Evolutionary conservation across 306 rosid genomes (phyloP).

Genomic region (Cucurbita maxima): DNA sequence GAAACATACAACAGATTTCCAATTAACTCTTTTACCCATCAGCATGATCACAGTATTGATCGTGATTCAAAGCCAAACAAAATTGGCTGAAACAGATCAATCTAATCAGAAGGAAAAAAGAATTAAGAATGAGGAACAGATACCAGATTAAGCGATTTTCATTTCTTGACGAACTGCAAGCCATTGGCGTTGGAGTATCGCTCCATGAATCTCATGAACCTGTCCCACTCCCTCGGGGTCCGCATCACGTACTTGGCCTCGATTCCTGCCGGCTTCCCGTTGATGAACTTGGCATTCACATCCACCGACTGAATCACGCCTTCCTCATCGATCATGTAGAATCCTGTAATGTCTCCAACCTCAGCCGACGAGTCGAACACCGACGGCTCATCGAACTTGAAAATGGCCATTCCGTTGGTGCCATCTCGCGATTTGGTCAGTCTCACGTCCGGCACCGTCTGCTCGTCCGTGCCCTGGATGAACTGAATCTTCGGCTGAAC

Average conservation of each 20-base stretch:
- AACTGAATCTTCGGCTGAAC: slow-evolving; percentile 67
- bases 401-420: slow-evolving; percentile 85
- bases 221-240: slow-evolving; percentile 75
- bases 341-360: slow-evolving; percentile 92
- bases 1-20: background rate
- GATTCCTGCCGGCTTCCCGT: slow-evolving; percentile 81
- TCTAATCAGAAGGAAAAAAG: background rate
- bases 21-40: background rate
- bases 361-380: slow-evolving; percentile 92
- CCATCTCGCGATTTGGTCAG: slow-evolving; percentile 90
- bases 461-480: slow-evolving; percentile 97
- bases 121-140: background rate
- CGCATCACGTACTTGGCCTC: slow-evolving; percentile 93
- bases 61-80: background rate
- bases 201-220: slow-evolving; percentile 99
- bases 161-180: slow-evolving; percentile 66
- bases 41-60: background rate
- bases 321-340: slow-evolving; percentile 96
- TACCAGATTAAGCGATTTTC: slow-evolving; percentile 9
- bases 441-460: slow-evolving; percentile 81
- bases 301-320: slow-evolving; percentile 88
- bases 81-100: background rate
- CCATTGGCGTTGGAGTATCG: slow-evolving; percentile 75
- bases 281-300: slow-evolving; percentile 83
- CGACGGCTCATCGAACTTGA: slow-evolving; percentile 83